These are phyloP conservation scores for Fragaria vesca DNA, from an alignment of 306 rosid genomes.

Conservation along the genomic window DNA sequence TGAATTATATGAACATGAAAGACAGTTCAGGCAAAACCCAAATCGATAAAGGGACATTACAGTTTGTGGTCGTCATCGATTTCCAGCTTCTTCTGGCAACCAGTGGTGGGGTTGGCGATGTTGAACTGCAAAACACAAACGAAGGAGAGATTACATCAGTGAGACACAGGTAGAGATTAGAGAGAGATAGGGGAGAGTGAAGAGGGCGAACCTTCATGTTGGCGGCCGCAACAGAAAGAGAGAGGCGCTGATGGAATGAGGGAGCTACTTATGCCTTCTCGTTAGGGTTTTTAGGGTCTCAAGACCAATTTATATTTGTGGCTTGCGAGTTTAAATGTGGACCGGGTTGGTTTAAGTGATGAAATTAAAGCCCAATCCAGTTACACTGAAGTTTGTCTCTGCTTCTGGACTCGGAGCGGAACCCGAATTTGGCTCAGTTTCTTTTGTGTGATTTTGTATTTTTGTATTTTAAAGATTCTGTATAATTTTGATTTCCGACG, in stretches of 20 bases:
- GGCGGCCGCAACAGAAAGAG: constrained; percentile 19
- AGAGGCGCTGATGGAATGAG: not conserved
- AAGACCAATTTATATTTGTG: too few relatives aligned
- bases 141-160: not conserved
- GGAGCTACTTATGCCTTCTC: not conserved
- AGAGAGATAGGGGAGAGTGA: not conserved
- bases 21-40: not conserved
- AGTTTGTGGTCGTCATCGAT: constrained; percentile 67
- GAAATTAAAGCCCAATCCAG: too few relatives aligned
- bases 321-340: too few relatives aligned
- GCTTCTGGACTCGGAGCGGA: too few relatives aligned
- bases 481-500: too few relatives aligned
- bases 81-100: constrained; percentile 67
- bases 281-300: constrained; percentile 27
- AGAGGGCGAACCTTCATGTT: constrained; percentile 41
- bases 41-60: constrained; percentile 24
- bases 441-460: too few relatives aligned
- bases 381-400: too few relatives aligned
- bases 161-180: not conserved
- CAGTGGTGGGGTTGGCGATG: constrained; percentile 63
- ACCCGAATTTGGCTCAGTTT: too few relatives aligned
- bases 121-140: constrained; percentile 39
- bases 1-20: not conserved
- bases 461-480: too few relatives aligned
- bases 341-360: too few relatives aligned